These are phyloP conservation scores for Jatropha curcas DNA, from an alignment of 345 rosid species.

Conservation along the genomic window DNA sequence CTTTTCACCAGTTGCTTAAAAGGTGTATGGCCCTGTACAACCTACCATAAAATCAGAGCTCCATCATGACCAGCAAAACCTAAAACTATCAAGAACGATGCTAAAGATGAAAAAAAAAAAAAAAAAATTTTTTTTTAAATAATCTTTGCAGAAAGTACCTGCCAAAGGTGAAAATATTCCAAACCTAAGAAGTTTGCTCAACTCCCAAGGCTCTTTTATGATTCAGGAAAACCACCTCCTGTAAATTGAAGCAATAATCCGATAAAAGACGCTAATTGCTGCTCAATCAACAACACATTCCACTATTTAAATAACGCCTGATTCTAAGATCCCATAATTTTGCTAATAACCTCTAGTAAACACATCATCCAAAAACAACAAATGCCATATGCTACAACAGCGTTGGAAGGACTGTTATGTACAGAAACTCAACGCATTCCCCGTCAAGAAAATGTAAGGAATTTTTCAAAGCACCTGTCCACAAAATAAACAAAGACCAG, in stretches of 20 bases:
- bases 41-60: slow-evolving; percentile 40
- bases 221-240: slow-evolving; percentile 91
- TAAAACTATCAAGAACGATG: not conserved
- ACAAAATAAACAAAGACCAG: not conserved
- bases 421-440: slow-evolving; percentile 74
- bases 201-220: slow-evolving; percentile 74
- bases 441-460: slow-evolving; percentile 76
- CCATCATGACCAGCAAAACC: not conserved
- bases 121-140: no score
- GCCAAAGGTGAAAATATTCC: slow-evolving; percentile 54
- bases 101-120: not conserved
- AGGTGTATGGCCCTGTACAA: slow-evolving; percentile 85
- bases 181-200: slow-evolving; percentile 62
- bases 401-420: no score
- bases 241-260: slow-evolving; percentile 5
- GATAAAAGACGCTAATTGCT: not conserved
- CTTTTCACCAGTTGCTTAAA: slow-evolving; percentile 61
- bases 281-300: not conserved
- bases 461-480: slow-evolving; percentile 65
- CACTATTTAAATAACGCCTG: not conserved
- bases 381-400: not conserved
- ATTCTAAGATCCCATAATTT: not conserved
- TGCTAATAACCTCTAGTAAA: not conserved
- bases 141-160: slow-evolving; percentile 42
- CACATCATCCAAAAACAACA: not conserved